Base-by-base conservation (phyloP, 352 stramenopile species). In the Phytopythium aichiense region DNA sequence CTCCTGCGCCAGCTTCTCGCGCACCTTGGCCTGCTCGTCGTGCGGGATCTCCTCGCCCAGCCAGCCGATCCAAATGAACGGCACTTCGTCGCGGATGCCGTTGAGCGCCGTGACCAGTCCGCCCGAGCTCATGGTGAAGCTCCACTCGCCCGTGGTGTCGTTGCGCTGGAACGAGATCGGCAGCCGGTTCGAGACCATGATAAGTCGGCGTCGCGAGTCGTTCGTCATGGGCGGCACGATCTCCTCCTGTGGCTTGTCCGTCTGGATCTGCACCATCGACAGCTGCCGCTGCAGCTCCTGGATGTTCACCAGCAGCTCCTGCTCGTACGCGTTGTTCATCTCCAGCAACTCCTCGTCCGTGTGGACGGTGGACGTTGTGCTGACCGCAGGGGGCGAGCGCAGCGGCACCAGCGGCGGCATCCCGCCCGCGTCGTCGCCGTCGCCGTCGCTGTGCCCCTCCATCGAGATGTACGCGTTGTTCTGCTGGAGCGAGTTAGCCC, bases 11-110 rank as follows among this genome's bases (percentile, higher is more conserved):
- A 97, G 76, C 55, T 92, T 89, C 61, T 93, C 74, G 18, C 82
- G 76, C 18, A 97, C 81, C 67, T 89, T 86, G 58, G 69, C 76
- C 60, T 89, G 86, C 60, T 96, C 89, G 55, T 90, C 79, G 40
- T 95, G 80, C 20, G 78, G 71, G 45, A 97, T 94, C 63, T 96
- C 87, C 62, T 93, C 80, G 33, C 89, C 90, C 12, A 97, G 69
- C 90, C 90, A 97, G 25, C 90, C 90, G 48, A 97, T 94, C 90
- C 90, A 97, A 54, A 96, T 79, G 65, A 97, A 96, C 43, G 91
- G 83, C 62, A 97, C 82, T 64, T 96, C 76, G 52, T 96, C 83
- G 37, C 88, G 85, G 50, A 92, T 91, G 33, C 85, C 85, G 49
- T 96, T 94, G 12, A 97, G 63, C n/a, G 88, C 88, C 20, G 88